Evolutionary conservation across 2,329 filamentous ascomycete species (phyloP), one percentile per base, ranked within the genome.

Genomic region (Zarea fungicola): DNA sequence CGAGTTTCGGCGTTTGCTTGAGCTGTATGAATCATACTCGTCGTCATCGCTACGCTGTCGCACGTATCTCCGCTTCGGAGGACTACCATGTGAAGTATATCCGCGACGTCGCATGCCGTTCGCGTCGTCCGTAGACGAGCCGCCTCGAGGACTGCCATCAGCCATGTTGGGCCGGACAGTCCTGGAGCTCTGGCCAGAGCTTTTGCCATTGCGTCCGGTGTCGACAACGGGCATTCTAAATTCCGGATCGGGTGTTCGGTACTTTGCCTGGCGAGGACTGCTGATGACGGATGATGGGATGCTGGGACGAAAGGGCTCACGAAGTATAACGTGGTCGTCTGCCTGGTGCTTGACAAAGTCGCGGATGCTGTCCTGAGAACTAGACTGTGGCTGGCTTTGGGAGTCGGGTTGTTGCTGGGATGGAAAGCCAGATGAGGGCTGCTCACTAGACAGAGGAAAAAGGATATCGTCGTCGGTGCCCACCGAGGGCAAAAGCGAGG

Each of bases 351-450:
- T 70, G 40, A 72, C 65, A 50, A 80, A 81, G 58, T 75, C 73
- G 48, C 75, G 69, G 52, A 81, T 73, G 60, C 74, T 79, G 58
- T 81, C 78, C 56, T 80, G 76, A 1, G 78, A 80, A 56, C 69
- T 72, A 6, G 39, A 37, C 10, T 44, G 50, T 65, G 63, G 25
- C 64, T 63, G 40, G 65, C 69, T 36, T 28, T 68, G 68, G 2
- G 71, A 71, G 13, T 72, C 68, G 3, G 69, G 28, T 29, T 25
- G 29, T 21, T 35, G 36, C 39, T 48, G 46, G 1, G 77, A 78
- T 11, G 74, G 74, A n/a, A 63, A 44, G 18, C 60, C 61, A 10
- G 60, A 61, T 2, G 65, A 67, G 5, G 65, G 42, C 52, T 60
- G 51, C 36, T 69, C 65, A 58, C 70, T 71, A 39, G 70, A 71